These are phyloP conservation scores for Nasturtium officinale DNA, from an alignment of 345 rosid genomes.

Conservation along the genomic window DNA sequence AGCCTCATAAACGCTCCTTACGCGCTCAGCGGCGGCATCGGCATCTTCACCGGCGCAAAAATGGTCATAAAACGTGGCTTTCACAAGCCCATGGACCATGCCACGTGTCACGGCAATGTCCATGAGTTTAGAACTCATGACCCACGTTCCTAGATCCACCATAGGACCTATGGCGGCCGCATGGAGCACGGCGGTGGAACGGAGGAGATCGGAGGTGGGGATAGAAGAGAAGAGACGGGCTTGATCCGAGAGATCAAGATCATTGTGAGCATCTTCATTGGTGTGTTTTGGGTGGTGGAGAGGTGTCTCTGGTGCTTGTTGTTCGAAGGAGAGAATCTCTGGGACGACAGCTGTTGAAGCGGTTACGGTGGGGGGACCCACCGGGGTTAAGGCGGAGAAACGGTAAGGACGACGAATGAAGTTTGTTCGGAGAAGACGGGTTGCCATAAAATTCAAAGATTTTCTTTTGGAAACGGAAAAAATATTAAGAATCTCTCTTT, in stretches of 20 bases:
- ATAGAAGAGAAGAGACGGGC: slow-evolving; percentile 56
- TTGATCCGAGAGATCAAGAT: slow-evolving; percentile 57
- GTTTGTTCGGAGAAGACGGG: slow-evolving; percentile 48
- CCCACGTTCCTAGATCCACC: slow-evolving; percentile 76
- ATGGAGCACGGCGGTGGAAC: slow-evolving; percentile 56
- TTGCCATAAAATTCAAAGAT: slow-evolving; percentile 52
- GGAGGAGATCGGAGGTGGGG: slow-evolving; percentile 55
- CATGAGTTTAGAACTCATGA: slow-evolving; percentile 73
- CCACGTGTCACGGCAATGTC: slow-evolving; percentile 49
- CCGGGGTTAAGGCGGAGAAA: slow-evolving; percentile 45
- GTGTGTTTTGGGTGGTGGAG: slow-evolving; percentile 36
- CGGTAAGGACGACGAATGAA: slow-evolving; percentile 46
- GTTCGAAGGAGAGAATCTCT: slow-evolving; percentile 34
- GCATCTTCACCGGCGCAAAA: slow-evolving; percentile 80
- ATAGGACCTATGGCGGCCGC: slow-evolving; percentile 57
- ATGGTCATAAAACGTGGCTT: slow-evolving; percentile 71
- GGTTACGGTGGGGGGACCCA: slow-evolving; percentile 48
- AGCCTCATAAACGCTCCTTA: slow-evolving; percentile 50
- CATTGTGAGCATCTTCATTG: slow-evolving; percentile 7
- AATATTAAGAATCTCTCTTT: background rate
- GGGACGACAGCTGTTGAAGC: slow-evolving; percentile 48
- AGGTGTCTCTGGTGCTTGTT: slow-evolving; percentile 40
- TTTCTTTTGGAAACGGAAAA: slow-evolving; percentile 8
- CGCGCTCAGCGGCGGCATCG: slow-evolving; percentile 48
- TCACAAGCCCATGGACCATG: slow-evolving; percentile 43